A percentile compares a stretch with the other conserved stretches of the same genome.
Conservation (phyloP, 78 protist genomes). For the Dictyostelium purpureum region DNA sequence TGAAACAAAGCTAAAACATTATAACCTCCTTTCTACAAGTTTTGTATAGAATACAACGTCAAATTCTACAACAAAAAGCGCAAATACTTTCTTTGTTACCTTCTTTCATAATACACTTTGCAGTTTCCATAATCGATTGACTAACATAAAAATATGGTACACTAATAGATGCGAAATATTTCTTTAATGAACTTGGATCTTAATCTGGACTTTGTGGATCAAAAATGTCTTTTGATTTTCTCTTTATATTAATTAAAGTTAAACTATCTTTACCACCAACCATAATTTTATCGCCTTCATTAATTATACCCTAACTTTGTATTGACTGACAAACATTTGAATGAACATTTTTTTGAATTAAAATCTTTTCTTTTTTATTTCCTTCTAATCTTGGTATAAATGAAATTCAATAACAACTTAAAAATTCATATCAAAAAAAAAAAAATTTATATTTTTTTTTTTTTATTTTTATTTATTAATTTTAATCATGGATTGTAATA, state of each 20-base stretch:
- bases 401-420: conserved; percentile 45
- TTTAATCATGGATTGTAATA: too few species aligned
- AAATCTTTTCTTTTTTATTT: conserved; percentile 7
- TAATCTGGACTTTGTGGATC: conserved; percentile 91
- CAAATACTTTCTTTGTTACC: conserved; percentile 44
- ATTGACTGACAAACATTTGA: conserved; percentile 65
- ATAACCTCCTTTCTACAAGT: conserved; percentile 85
- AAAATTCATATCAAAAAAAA: too few species aligned
- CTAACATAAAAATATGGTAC: conserved; percentile 67
- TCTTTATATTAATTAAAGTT: conserved; percentile 46
- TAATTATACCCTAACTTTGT: conserved; percentile 72
- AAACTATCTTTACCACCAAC: conserved; percentile 92
- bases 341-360: conserved; percentile 11
- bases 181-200: conserved; percentile 89
- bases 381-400: conserved; percentile 56
- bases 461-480: too few species aligned
- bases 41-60: conserved; percentile 86
- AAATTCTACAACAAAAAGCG: conserved; percentile 58
- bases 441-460: too few species aligned
- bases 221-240: conserved; percentile 62
- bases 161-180: conserved; percentile 25
- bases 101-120: conserved; percentile 12
- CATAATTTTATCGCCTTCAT: conserved; percentile 84
- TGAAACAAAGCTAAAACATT: conserved; percentile 92
- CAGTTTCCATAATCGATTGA: conserved; percentile 3